These are phyloP conservation scores for Aspergillus pseudoterreus DNA, from an alignment of 2,329 filamentous ascomycete species.

Conservation along the genomic window DNA sequence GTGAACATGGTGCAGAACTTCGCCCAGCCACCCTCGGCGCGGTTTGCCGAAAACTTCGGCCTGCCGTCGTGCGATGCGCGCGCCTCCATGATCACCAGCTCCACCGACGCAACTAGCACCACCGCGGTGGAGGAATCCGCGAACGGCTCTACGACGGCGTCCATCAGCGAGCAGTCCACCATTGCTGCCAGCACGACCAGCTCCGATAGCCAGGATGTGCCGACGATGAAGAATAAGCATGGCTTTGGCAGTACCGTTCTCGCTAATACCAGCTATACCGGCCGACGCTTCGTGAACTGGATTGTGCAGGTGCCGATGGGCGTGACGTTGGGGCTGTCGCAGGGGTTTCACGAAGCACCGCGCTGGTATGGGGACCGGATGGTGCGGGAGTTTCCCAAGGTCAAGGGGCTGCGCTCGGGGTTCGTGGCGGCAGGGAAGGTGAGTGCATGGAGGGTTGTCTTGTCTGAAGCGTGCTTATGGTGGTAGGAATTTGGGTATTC, in stretches of 20 bases:
- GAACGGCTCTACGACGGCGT: background rate
- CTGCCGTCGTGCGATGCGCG: conserved; percentile 5
- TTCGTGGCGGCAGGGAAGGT: conserved; percentile 69
- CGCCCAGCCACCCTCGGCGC: background rate
- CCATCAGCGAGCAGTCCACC: background rate
- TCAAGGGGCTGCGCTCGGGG: conserved; percentile 72
- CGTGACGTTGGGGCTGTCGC: conserved; percentile 73
- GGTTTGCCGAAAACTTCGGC: conserved; percentile 9
- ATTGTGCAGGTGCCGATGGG: conserved; percentile 79
- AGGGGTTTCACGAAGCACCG: conserved; percentile 81
- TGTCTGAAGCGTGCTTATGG: background rate
- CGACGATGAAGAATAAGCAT: background rate
- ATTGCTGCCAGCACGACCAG: background rate
- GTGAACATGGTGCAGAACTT: conserved; percentile 43
- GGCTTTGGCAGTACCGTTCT: background rate
- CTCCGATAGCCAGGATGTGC: background rate
- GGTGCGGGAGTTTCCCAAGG: conserved; percentile 70
- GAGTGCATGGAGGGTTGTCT: background rate
- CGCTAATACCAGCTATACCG: conserved; percentile 59
- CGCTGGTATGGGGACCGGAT: conserved; percentile 79
- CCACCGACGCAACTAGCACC: background rate
- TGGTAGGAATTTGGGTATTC: conserved; percentile 11
- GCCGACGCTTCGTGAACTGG: conserved; percentile 67
- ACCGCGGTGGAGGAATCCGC: background rate
- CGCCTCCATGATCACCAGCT: background rate